phyloP scores from a whole-genome alignment of 2,329 filamentous ascomycete species.

The Shiraia bambusicola region DNA sequence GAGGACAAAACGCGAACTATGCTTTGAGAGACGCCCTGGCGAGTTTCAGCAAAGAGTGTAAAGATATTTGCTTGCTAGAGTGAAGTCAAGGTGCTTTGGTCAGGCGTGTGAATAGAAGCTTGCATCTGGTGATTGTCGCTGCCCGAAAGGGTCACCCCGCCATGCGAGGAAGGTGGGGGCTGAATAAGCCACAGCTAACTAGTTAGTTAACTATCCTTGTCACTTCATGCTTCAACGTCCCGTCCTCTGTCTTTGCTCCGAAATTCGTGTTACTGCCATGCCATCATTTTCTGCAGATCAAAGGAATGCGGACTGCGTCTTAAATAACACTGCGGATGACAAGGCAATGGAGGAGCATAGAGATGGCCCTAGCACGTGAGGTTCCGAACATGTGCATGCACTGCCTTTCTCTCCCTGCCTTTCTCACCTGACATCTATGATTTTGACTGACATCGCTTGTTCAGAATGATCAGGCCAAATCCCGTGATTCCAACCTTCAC shows the following conservation, averaged over 20 bases:
- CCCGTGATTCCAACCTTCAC: slow-evolving; percentile 23
- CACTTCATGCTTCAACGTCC: slow-evolving; percentile 5
- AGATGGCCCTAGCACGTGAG: slow-evolving; percentile 27
- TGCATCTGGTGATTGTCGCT: slow-evolving; percentile 12
- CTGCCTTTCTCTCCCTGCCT: slow-evolving; percentile 2
- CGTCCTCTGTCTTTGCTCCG: slow-evolving; percentile 2
- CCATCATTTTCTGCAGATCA: slow-evolving; percentile 1
- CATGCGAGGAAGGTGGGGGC: slow-evolving; percentile 17
- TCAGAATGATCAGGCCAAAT: slow-evolving; percentile 1
- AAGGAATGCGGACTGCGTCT: neutral
- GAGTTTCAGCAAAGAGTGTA: slow-evolving; percentile 1
- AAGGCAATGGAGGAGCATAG: slow-evolving; percentile 4
- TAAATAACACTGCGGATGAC: slow-evolving; percentile 8
- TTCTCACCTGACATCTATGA: slow-evolving; percentile 1
- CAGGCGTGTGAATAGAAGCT: slow-evolving; percentile 16
- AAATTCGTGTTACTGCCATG: neutral
- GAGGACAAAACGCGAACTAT: too few relatives aligned
- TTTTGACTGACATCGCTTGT: slow-evolving; percentile 5
- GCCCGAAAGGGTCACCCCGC: slow-evolving; percentile 22
- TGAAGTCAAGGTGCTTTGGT: slow-evolving; percentile 5
- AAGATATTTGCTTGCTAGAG: slow-evolving; percentile 8
- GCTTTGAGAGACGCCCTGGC: too few relatives aligned
- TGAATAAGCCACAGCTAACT: slow-evolving; percentile 19
- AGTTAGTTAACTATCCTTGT: slow-evolving; percentile 4
- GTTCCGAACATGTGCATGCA: slow-evolving; percentile 16